Base-by-base conservation (phyloP, 257 asterid species). In the Rhazya stricta region DNA sequence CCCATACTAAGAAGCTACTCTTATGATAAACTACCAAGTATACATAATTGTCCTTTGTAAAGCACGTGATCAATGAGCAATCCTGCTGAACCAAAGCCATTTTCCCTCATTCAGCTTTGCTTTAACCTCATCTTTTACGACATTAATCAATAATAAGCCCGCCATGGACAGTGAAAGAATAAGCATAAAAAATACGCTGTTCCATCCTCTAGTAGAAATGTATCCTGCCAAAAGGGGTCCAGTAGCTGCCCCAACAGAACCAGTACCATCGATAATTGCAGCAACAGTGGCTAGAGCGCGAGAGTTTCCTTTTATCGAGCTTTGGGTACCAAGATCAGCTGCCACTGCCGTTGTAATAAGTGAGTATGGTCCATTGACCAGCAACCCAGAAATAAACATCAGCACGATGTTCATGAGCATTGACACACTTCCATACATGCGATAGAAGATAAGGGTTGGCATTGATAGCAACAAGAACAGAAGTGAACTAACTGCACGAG, bases 161-260 rank as follows among this genome's bases (percentile, higher is more conserved):
- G 99, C 96, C 65, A 86, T 2, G 37, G 70, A 41, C 57, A 87
- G 80, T 9, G 98, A 91, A 74, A 84, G 79, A 70, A 88, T 88
- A 56, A 92, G 97, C 96, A 92, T 85, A 37, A 83, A 66, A 82
- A 95, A 95, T 6, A 95, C 96, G 54, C 91, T 87, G 77, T 91
- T 91, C 99, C 99, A 95, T 79, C 99, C 99, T 76, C 88, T 85
- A 2, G 96, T 91, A 12, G 94, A 88, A 71, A 92, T 88, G 82
- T 92, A 95, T 43, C 99, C 97, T n/a, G 97, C 98, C 56, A 95
- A 79, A 85, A 95, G 97, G 6, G 98, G 98, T 34, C 98, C 99
- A 54, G 92, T 71, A 43, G 97, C 98, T 11, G 96, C 99, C 46
- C 99, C 97, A 15, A 91, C 90, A 39, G 99, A 95, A 76, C 98